phyloP scores from a whole-genome alignment of 2,329 filamentous ascomycete species.

The Lasiodiplodia sp. region DNA sequence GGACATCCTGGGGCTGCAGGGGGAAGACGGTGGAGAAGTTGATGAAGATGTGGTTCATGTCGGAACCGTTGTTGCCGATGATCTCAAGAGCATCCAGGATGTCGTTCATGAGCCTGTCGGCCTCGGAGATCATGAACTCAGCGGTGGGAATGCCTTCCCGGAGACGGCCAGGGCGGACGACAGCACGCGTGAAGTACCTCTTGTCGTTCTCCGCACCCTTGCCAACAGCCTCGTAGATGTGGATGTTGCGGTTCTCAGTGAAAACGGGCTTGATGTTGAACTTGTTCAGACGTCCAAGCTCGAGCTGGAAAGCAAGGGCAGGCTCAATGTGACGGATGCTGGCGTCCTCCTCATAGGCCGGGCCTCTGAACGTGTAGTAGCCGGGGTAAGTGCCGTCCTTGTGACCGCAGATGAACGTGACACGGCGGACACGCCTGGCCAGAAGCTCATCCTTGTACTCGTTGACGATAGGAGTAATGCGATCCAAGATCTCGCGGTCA shows the following conservation, averaged over 20 bases:
- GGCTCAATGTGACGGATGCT: conserved; percentile 98
- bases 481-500: conserved; percentile 79
- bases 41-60: conserved; percentile 99
- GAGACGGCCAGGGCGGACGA: conserved; percentile 91
- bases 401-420: conserved; percentile 96
- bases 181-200: conserved; percentile 96
- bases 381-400: conserved; percentile 93
- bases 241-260: conserved; percentile 98
- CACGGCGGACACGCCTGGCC: conserved; percentile 79
- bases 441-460: conserved; percentile 85
- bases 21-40: conserved; percentile 99
- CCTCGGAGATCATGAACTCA: conserved; percentile 97
- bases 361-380: conserved; percentile 98
- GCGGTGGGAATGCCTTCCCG: conserved; percentile 98
- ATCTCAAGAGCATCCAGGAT: conserved; percentile 98
- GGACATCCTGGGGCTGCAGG: conserved; percentile 85
- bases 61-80: conserved; percentile 98
- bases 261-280: conserved; percentile 99
- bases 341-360: conserved; percentile 85
- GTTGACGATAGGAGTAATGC: conserved; percentile 77
- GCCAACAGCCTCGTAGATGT: conserved; percentile 96
- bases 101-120: conserved; percentile 94
- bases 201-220: conserved; percentile 96
- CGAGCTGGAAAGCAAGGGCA: conserved; percentile 96
- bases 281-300: conserved; percentile 90